Conservation (phyloP, 208 protist genomes). For the Trypanosoma brucei region DNA sequence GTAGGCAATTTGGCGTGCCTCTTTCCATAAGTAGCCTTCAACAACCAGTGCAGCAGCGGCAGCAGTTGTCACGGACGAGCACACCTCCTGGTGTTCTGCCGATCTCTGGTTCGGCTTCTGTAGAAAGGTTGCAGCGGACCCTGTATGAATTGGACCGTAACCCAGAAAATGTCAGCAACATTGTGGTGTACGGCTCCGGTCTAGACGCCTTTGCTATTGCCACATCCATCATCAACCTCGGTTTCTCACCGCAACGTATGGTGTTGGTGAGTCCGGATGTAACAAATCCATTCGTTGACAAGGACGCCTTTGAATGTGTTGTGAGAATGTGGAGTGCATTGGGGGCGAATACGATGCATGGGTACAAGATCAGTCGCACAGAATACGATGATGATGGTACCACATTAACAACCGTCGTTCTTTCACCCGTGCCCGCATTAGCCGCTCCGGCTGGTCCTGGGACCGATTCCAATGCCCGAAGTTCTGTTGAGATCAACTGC, state of each 20-base stretch:
- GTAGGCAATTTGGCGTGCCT: slow-evolving; percentile 82
- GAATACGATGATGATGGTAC: slow-evolving; percentile 84
- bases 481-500: slow-evolving; percentile 80
- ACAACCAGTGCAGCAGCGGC: slow-evolving; percentile 46
- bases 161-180: slow-evolving; percentile 56
- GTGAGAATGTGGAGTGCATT: slow-evolving; percentile 60
- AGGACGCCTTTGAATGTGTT: slow-evolving; percentile 43
- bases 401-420: slow-evolving; percentile 58
- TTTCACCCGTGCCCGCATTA: slow-evolving; percentile 21
- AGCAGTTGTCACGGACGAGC: slow-evolving; percentile 51
- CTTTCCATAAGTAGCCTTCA: slow-evolving; percentile 54
- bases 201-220: slow-evolving; percentile 71
- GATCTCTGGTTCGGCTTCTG: slow-evolving; percentile 46
- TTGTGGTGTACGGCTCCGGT: slow-evolving; percentile 84
- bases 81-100: slow-evolving; percentile 25
- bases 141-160: slow-evolving; percentile 57
- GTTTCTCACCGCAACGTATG: slow-evolving; percentile 76
- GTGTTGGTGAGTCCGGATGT: slow-evolving; percentile 62
- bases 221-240: slow-evolving; percentile 57
- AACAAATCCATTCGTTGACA: slow-evolving; percentile 39
- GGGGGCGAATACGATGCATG: slow-evolving; percentile 75
- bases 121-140: slow-evolving; percentile 54
- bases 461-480: slow-evolving; percentile 7
- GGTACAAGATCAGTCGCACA: slow-evolving; percentile 67
- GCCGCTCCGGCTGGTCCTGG: slow-evolving; percentile 11